Base-by-base conservation (phyloP, 139 green algal genomes). In the Pseudopediastrum boryanum region DNA sequence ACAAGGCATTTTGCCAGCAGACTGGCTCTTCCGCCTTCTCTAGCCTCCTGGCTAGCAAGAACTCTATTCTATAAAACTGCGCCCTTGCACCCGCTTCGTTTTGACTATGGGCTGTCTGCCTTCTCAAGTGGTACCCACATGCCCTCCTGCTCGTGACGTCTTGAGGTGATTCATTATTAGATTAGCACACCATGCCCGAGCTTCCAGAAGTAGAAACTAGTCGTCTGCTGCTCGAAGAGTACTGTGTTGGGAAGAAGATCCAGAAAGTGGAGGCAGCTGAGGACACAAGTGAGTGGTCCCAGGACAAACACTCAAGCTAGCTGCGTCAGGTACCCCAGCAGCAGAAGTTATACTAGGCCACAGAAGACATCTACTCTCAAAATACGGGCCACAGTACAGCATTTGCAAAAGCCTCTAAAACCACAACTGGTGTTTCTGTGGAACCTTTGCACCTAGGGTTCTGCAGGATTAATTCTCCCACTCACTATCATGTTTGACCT, bases 191-290 rank as follows among this genome's bases (percentile, higher is more conserved):
- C 43, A 84, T 88, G 80, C 84, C 84, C 2, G 82, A 86, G 64
- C 54, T 83, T 1, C 92, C 92, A 23, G 92, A 96, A 72, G 92
- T 97, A 0, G 92, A 97, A 82, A 81, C 85, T 12, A 88, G 90
- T 2, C 81, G 92, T 12, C 16, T 44, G 2, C 68, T 95, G 7
- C 27, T 88, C 12, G 73, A 88, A 3, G 44, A 75, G 0, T 56
- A 80, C 43, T 82, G 59, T 21, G 67, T 79, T 6, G 88, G 87
- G 1, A 81, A 79, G 12, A 65, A 41, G 1, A 89, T 95, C 2
- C 41, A 67, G 12, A 50, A 75, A 27, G 86, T 80, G 0, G 61
- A 77, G 2, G 76, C 84, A 3, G 84, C 83, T 4, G 72, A 81
- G 21, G 81, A 85, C 64, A 43, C 68, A 16, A 80, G 84, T 89